Evolutionary conservation across 2,329 filamentous ascomycete genomes (phyloP), one percentile per base, ranked within the genome.

Genomic region (Aureobasidium sp.): DNA sequence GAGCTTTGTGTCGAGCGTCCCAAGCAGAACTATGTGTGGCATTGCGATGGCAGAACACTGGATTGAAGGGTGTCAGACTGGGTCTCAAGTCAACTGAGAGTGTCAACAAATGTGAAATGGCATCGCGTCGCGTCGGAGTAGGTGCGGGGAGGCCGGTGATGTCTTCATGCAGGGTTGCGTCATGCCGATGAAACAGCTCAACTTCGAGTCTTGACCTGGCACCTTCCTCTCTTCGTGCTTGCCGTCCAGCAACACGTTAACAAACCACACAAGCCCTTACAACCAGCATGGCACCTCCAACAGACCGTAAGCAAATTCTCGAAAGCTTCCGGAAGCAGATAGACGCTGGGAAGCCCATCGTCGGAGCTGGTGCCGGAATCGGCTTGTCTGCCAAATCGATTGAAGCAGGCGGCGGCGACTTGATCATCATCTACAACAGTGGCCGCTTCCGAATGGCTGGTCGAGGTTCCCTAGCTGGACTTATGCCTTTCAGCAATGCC

Each of bases 371-470:
- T 12, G 87, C 87, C 27, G 85, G 86, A 47, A 88, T 87, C 63
- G 87, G 87, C 0, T 79, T 90, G 3, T 87, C 85, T 2, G 87
- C 87, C 64, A 90, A 90, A 68, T 87, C 82, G 68, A 82, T 88
- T 66, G 87, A 90, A 71, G 79, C 80, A 49, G 87, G 87, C 41
- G 85, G 86, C 64, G 84, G 82, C 15, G 86, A 89, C 68, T 75
- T 90, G 45, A 88, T 90, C 68, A 84, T 89, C 65, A 81, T 89
- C 67, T 89, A 89, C 77, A 89, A 89, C 72, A 86, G 83, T 41
- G 87, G 87, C 0, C 81, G 87, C 4, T 90, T 87, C 70, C 83
- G 87, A 11, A 90, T 90, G 87, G 87, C 86, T 0, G 87, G 87
- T 0, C 78, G 84, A 45, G 87, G 87, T 0, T 88, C 85, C 0